Conservation (phyloP, 257 asterid genomes). For the Capsicum pubescens region DNA sequence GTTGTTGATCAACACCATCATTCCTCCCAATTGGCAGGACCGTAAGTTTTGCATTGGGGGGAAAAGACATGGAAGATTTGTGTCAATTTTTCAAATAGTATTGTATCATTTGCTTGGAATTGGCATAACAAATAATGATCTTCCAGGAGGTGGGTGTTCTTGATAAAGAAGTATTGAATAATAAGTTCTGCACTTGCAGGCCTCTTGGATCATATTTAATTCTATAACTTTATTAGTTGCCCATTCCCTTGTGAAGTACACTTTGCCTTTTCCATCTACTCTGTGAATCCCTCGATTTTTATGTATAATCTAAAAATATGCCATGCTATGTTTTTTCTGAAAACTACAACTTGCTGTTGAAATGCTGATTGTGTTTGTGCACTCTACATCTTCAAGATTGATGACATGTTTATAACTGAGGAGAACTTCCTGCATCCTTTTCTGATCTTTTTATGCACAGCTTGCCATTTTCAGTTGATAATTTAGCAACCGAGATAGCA, state of each 20-base stretch:
- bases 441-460: not conserved
- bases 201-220: not conserved
- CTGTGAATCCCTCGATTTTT: not conserved
- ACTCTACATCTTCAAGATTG: not conserved
- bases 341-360: not conserved
- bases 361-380: not conserved
- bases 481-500: not conserved
- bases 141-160: not conserved
- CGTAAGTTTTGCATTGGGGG: not conserved
- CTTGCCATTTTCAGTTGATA: not conserved
- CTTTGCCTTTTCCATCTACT: not conserved
- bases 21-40: not conserved
- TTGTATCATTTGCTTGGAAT: not conserved
- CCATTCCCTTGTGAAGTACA: too few species aligned
- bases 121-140: not conserved
- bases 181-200: slow-evolving; percentile 9
- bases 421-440: not conserved
- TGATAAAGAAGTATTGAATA: not conserved
- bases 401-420: not conserved
- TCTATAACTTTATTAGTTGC: not conserved
- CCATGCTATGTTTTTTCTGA: not conserved
- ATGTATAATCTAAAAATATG: not conserved
- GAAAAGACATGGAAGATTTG: not conserved
- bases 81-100: not conserved
- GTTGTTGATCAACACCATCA: not conserved